Conservation (phyloP, 1,284 basidiomycete genomes). For the Peniophora sp. region DNA sequence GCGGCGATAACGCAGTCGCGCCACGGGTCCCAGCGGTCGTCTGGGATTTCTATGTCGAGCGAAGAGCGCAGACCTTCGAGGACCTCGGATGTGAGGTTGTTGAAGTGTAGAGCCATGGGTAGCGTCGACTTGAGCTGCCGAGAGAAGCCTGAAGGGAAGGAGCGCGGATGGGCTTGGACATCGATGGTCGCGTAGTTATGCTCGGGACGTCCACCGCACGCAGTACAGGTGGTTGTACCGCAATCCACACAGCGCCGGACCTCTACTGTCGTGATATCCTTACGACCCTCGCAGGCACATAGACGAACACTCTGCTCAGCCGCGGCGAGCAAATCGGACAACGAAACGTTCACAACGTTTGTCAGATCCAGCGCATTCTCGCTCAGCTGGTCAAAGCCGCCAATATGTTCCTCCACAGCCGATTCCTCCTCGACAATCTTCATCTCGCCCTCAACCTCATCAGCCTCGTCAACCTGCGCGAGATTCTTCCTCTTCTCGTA, state of each 20-base stretch:
- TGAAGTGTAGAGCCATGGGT: constrained; percentile 79
- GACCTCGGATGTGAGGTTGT: constrained; percentile 43
- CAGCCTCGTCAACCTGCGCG: constrained; percentile 29
- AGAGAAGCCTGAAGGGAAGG: constrained; percentile 69
- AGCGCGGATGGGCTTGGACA: constrained; percentile 36
- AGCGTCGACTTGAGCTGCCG: constrained; percentile 71
- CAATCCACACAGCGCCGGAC: constrained; percentile 74
- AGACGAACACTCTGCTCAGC: constrained; percentile 73
- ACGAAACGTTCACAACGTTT: constrained; percentile 36
- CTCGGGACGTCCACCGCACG: constrained; percentile 85
- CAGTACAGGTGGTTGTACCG: constrained; percentile 72
- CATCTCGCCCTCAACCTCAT: constrained; percentile 16
- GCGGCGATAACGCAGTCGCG: constrained; percentile 59
- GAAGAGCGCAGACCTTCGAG: constrained; percentile 46
- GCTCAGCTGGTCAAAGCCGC: constrained; percentile 62
- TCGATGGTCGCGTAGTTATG: constrained; percentile 66
- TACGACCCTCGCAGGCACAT: constrained; percentile 85
- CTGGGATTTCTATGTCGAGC: constrained; percentile 35
- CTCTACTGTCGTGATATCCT: constrained; percentile 64
- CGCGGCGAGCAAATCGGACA: constrained; percentile 52
- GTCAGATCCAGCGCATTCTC: constrained; percentile 65
- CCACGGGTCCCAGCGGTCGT: constrained; percentile 62
- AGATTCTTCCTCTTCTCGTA: constrained; percentile 54
- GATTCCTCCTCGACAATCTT: constrained; percentile 10
- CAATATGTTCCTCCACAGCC: constrained; percentile 37